A percentile compares a stretch with the other conserved stretches of the same genome.
phyloP scores from a whole-genome alignment of 331 rosid genomes.

The Telfairia occidentalis region DNA sequence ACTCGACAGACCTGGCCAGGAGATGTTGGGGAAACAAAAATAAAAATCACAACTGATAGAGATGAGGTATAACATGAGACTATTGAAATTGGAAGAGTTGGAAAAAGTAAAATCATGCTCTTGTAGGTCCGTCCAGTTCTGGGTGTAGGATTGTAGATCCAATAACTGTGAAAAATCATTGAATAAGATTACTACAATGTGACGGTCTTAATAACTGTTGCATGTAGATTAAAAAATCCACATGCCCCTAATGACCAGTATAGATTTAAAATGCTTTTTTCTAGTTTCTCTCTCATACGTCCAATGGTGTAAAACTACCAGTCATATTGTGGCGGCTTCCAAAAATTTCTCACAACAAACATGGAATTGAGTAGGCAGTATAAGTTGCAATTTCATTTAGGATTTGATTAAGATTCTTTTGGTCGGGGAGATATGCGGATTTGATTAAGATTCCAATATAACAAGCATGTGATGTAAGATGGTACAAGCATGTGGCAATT shows the following conservation, averaged over 20 bases:
- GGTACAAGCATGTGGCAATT: background rate
- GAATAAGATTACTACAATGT: too few relatives aligned
- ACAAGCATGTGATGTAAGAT: background rate
- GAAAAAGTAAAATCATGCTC: background rate
- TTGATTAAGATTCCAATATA: background rate
- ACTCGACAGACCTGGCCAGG: conserved; percentile 48
- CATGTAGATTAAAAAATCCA: too few relatives aligned
- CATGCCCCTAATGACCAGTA: too few relatives aligned
- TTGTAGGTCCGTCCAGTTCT: background rate
- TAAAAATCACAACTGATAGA: background rate
- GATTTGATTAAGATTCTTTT: background rate
- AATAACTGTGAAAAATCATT: too few relatives aligned
- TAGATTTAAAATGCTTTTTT: too few relatives aligned
- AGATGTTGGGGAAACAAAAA: conserved; percentile 15
- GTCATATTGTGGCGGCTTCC: too few relatives aligned
- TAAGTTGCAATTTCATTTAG: background rate
- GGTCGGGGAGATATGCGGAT: background rate
- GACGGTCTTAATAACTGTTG: too few relatives aligned
- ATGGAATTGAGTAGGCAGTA: background rate
- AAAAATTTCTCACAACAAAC: too few relatives aligned
- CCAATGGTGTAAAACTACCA: too few relatives aligned
- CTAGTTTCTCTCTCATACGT: too few relatives aligned
- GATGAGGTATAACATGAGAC: background rate
- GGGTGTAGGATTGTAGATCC: background rate
- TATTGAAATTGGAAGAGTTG: background rate